Percentiles rank a stretch among this genome's conserved stretches.
These are phyloP conservation scores for Alternaria arborescens DNA, from an alignment of 2,329 filamentous ascomycete genomes.

Conservation along the genomic window DNA sequence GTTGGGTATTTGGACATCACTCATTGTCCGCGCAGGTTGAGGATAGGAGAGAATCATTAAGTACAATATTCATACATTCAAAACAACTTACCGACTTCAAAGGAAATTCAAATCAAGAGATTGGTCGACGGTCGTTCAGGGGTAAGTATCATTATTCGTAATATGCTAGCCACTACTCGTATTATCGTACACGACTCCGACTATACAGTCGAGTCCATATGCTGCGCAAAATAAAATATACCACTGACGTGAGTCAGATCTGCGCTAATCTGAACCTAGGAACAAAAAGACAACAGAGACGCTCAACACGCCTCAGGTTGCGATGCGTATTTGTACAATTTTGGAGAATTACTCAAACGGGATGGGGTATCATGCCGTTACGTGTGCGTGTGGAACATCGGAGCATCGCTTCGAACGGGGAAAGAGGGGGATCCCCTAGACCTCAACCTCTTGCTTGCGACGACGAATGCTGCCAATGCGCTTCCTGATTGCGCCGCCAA, in stretches of 20 bases:
- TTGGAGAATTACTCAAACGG: background rate
- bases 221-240: background rate
- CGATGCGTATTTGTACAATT: conserved; percentile 11
- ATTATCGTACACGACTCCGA: background rate
- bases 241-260: background rate
- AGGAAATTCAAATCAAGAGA: background rate
- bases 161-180: background rate
- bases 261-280: background rate
- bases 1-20: background rate
- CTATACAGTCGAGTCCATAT: background rate
- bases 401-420: conserved; percentile 1
- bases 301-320: background rate
- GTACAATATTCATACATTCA: background rate
- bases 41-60: background rate
- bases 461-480: conserved; percentile 57
- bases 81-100: background rate
- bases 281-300: background rate
- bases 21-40: background rate
- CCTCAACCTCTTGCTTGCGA: conserved; percentile 39
- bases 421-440: conserved; percentile 25
- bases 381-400: background rate
- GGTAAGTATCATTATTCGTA: background rate
- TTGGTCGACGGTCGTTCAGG: background rate
- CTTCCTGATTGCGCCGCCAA: conserved; percentile 56
- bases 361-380: background rate